Evolutionary conservation across 2,329 filamentous ascomycete genomes (phyloP), one percentile per base, ranked within the genome.

Genomic region (Neofusicoccum cordaticola): DNA sequence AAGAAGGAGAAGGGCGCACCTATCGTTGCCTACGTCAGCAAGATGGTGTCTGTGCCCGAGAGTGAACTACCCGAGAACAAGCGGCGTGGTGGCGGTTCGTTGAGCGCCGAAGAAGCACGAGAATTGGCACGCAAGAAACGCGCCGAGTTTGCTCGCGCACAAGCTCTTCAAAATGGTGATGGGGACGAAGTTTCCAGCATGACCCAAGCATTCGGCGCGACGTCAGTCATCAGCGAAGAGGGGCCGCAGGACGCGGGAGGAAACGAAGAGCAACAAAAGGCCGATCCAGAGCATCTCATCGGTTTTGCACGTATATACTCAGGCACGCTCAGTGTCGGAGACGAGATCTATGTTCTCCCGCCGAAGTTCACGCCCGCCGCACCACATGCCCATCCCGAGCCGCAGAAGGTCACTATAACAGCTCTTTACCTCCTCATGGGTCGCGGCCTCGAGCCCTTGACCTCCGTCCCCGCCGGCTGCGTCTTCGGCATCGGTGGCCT

Each of bases 351-450:
- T 74, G 93, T 98, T 15, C 82, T 99, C 4, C 89, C 92, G 0
- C 95, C 95, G 0, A 99, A 98, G 70, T 99, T 95, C 82, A 91
- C 91, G 0, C 93, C 95, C 0, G 89, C 89, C 2, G 83, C 89
- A 57, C 90, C 92, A 1, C 84, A 92, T 68, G 86, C 86, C 15
- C 81, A 83, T 15, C 91, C 93, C 0, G 86, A 88, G 68, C 93
- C 93, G 0, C 85, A 90, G 69, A 93, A 93, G 73, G 88, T 96
- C 42, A 94, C 87, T 0, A 88, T 99, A 58, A 93, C 89, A 15
- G 91, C 91, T 1, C 82, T 99, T 2, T 99, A 99, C 77, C 88
- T 99, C 75, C 87, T 99, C 62, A 99, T 99, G 95, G 95, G 95
- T 35, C 86, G 94, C 65, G 90, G 90, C 65, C 82, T 99, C 4